Percentiles rank a stretch among this genome's conserved stretches.
Evolutionary conservation across 257 asterid genomes (phyloP).

Genomic region (Jacaranda mimosifolia): DNA sequence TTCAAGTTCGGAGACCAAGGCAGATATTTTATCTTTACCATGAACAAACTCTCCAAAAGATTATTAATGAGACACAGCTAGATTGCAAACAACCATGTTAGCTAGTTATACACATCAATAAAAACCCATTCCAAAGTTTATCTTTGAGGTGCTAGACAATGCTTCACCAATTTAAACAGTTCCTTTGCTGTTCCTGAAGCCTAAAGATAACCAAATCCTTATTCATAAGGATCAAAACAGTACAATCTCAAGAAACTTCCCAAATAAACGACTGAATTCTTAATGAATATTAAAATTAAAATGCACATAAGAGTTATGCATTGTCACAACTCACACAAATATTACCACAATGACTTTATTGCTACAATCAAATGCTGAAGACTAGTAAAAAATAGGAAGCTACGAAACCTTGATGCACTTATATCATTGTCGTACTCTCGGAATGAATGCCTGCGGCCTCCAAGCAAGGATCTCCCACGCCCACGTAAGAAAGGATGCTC

Average conservation of each 20-base stretch:
- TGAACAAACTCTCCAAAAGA: constrained; percentile 7
- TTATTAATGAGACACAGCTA: background rate
- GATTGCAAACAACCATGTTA: constrained; percentile 7
- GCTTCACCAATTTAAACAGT: constrained; percentile 22
- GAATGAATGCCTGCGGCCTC: constrained; percentile 66
- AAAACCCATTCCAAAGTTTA: constrained; percentile 6
- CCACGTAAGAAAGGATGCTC: constrained; percentile 82
- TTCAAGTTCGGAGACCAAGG: background rate
- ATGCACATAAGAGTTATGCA: background rate
- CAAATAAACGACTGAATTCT: background rate
- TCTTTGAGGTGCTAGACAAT: constrained; percentile 12
- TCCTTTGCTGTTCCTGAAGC: constrained; percentile 2
- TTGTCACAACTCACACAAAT: background rate
- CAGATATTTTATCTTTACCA: constrained; percentile 2
- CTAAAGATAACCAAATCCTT: constrained; percentile 9
- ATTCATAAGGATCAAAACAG: constrained; percentile 22
- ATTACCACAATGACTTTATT: constrained; percentile 20
- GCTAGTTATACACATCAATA: background rate
- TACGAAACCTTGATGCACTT: constrained; percentile 70
- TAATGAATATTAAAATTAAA: constrained; percentile 13
- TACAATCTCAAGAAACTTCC: background rate
- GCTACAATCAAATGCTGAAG: constrained; percentile 23
- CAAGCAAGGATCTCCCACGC: constrained; percentile 90
- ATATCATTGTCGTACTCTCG: constrained; percentile 64
- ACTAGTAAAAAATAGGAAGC: constrained; percentile 26